Percentiles rank a stretch among this genome's conserved stretches.
These are phyloP conservation scores for Wallacemonas sp. DNA, from an alignment of 208 protist species.

Conservation along the genomic window DNA sequence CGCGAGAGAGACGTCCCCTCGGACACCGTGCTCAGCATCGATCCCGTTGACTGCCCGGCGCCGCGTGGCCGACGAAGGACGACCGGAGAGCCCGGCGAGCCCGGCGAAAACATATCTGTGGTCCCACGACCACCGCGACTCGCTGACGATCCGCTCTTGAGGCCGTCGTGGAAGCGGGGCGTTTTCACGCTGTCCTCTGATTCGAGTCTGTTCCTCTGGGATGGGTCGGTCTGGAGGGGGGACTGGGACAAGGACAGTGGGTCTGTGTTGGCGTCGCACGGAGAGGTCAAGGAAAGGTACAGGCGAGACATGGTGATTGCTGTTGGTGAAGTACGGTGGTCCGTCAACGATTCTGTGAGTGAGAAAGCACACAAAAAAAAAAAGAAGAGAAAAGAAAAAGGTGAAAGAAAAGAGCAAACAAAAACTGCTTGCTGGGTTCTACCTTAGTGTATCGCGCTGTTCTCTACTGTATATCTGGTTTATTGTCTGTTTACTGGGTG, in stretches of 20 bases:
- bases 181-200: neutral
- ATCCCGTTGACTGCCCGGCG: neutral
- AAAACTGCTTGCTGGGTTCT: constrained; percentile 3
- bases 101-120: too few relatives aligned
- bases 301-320: too few relatives aligned
- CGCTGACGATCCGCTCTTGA: too few relatives aligned
- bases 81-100: neutral
- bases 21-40: neutral
- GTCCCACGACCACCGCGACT: too few relatives aligned
- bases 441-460: too few relatives aligned
- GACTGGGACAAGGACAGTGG: neutral
- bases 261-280: neutral
- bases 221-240: neutral
- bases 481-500: too few relatives aligned
- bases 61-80: neutral
- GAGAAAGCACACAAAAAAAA: constrained; percentile 8
- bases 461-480: too few relatives aligned
- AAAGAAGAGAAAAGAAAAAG: constrained; percentile 13
- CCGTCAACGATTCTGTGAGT: neutral
- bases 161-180: neutral
- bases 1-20: neutral
- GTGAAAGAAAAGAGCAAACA: constrained; percentile 5
- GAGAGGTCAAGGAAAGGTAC: neutral
- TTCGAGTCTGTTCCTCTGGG: neutral
- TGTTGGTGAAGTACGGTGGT: too few relatives aligned